These are phyloP conservation scores for Ceratocystis smalleyi DNA, from an alignment of 2,329 filamentous ascomycete species.

Conservation along the genomic window DNA sequence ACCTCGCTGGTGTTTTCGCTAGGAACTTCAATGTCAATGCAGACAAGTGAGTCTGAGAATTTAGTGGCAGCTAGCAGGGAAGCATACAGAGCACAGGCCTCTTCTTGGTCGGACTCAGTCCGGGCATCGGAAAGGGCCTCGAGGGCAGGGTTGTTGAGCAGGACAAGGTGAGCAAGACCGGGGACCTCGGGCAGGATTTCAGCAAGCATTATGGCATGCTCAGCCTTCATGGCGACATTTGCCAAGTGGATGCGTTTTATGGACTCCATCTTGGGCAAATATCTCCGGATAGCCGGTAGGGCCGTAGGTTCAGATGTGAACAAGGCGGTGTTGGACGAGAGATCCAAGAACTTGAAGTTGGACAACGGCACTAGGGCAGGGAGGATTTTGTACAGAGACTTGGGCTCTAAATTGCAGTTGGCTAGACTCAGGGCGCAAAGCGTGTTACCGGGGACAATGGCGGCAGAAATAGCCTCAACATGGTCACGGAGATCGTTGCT, in stretches of 20 bases:
- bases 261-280: slow-evolving; percentile 61
- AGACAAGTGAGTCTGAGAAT: slow-evolving; percentile 68
- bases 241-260: slow-evolving; percentile 76
- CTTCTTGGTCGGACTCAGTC: slow-evolving; percentile 70
- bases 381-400: slow-evolving; percentile 57
- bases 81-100: slow-evolving; percentile 85
- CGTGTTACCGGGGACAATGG: slow-evolving; percentile 24
- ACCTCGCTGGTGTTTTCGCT: slow-evolving; percentile 69
- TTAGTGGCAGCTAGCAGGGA: slow-evolving; percentile 78
- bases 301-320: slow-evolving; percentile 62
- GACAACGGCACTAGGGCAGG: slow-evolving; percentile 54
- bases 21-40: slow-evolving; percentile 83
- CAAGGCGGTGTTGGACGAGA: slow-evolving; percentile 75
- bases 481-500: slow-evolving; percentile 57
- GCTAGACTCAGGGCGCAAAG: slow-evolving; percentile 58
- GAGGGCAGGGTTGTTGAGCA: slow-evolving; percentile 67
- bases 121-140: slow-evolving; percentile 55
- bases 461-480: slow-evolving; percentile 42
- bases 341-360: slow-evolving; percentile 73
- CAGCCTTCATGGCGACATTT: slow-evolving; percentile 68
- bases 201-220: slow-evolving; percentile 79
- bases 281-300: slow-evolving; percentile 56
- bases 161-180: slow-evolving; percentile 68
- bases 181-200: slow-evolving; percentile 78
- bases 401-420: slow-evolving; percentile 64